Evolutionary conservation across 306 rosid species (phyloP), one percentile per base, ranked within the genome.

Genomic region (Leucaena leucocephala): DNA sequence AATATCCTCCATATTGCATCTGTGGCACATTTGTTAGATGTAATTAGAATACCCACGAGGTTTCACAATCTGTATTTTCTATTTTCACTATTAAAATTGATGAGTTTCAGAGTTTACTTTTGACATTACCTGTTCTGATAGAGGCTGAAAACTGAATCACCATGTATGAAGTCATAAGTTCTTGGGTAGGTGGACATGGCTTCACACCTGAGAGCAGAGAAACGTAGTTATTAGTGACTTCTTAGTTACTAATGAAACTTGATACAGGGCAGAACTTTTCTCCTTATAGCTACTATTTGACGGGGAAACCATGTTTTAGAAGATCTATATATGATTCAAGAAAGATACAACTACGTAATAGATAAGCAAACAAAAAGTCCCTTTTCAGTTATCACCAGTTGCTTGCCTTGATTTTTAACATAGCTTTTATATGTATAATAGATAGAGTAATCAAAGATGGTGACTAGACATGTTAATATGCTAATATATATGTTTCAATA

Each of bases 131-230:
- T 95, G 94, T 74, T 83, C 52, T 88, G 82, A 78, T 87, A 57
- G 35, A 57, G 63, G 14, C 63, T 57, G 12, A 57, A 57, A 57
- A 57, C 63, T 33, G 94, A 88, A 81, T 91, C 96, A 17, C 94
- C 96, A 69, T 95, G 99, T 68, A 95, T 89, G 87, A 95, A 95
- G 85, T 95, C 99, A 44, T 95, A 91, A 15, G 98, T 90, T 85
- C 96, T 78, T 17, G 99, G 97, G 65, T 93, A 95, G n/a, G 97
- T 93, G 33, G 99, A 93, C 97, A 93, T 91, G 52, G 99, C 97
- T 86, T 95, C 99, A 74, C 99, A 91, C 97, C 97, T 94, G 77
- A 59, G 12, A 82, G 8, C 44, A 76, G 74, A 81, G 49, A 77
- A 79, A 34, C 52, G 16, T 48, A n/a, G 78, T 69, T 76, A 46